A percentile compares a stretch with the other conserved stretches of the same genome.
Conservation (phyloP, 345 rosid species). For the Firmiana major region DNA sequence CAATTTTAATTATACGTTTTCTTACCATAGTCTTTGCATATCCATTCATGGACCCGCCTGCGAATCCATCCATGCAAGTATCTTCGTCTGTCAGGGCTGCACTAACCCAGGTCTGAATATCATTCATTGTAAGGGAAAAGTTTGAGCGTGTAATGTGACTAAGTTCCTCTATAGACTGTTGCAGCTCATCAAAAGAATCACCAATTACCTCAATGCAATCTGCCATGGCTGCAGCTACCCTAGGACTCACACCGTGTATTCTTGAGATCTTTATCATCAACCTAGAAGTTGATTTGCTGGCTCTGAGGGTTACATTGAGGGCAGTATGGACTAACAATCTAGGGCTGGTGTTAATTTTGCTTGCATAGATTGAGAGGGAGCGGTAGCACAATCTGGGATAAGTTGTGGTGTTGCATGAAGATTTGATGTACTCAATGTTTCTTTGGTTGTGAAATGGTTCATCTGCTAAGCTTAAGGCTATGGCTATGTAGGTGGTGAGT, state of each 20-base stretch:
- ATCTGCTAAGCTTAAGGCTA: background rate
- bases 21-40: conserved; percentile 35
- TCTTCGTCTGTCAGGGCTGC: conserved; percentile 70
- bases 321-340: conserved; percentile 29
- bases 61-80: conserved; percentile 32
- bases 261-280: conserved; percentile 26
- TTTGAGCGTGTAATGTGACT: background rate
- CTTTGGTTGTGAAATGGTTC: conserved; percentile 12
- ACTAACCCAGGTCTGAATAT: conserved; percentile 83
- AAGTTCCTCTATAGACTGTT: conserved; percentile 45
- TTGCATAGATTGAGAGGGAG: conserved; percentile 38
- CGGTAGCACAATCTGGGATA: conserved; percentile 38
- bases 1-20: conserved; percentile 32
- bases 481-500: background rate
- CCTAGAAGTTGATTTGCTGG: conserved; percentile 19
- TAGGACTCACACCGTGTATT: conserved; percentile 21
- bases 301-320: conserved; percentile 34
- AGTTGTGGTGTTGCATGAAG: conserved; percentile 37
- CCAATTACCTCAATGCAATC: conserved; percentile 41
- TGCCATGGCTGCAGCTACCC: conserved; percentile 34
- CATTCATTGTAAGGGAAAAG: conserved; percentile 31
- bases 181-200: conserved; percentile 36
- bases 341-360: conserved; percentile 34
- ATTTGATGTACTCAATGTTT: conserved; percentile 35
- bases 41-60: background rate